Evolutionary conservation across 257 asterid species (phyloP).

Genomic region (Anisodus acutangulus): DNA sequence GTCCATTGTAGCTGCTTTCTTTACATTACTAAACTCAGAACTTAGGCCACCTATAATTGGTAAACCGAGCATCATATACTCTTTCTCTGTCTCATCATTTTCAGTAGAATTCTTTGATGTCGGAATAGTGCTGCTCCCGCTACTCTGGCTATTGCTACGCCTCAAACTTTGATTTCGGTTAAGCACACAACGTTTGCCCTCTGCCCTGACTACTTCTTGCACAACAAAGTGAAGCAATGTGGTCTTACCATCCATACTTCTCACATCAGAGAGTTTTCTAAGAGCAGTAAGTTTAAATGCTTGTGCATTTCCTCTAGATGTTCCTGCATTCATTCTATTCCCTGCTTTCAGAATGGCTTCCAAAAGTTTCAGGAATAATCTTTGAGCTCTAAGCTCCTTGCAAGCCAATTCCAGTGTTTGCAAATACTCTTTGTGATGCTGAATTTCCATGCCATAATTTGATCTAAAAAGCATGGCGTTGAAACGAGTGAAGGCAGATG

Average conservation of each 20-base stretch:
- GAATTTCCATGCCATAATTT: conserved; percentile 57
- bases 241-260: conserved; percentile 85
- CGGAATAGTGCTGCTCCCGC: conserved; percentile 29
- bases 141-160: conserved; percentile 51
- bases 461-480: conserved; percentile 72
- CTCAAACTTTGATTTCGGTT: conserved; percentile 55
- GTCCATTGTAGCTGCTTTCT: conserved; percentile 68
- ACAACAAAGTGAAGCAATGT: conserved; percentile 86
- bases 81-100: conserved; percentile 70
- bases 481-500: conserved; percentile 77
- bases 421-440: conserved; percentile 52
- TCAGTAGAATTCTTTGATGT: conserved; percentile 34
- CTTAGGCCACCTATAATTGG: conserved; percentile 86
- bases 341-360: conserved; percentile 94
- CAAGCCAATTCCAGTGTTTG: conserved; percentile 67
- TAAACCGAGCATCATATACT: conserved; percentile 79
- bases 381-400: conserved; percentile 72
- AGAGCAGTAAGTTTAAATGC: conserved; percentile 85
- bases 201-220: conserved; percentile 87
- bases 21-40: conserved; percentile 67
- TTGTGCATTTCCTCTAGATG: conserved; percentile 87
- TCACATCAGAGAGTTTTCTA: conserved; percentile 78
- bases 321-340: conserved; percentile 82
- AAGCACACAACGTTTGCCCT: conserved; percentile 78
- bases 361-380: conserved; percentile 78